Base-by-base conservation (phyloP, 345 rosid species). In the Populus davidiana region DNA sequence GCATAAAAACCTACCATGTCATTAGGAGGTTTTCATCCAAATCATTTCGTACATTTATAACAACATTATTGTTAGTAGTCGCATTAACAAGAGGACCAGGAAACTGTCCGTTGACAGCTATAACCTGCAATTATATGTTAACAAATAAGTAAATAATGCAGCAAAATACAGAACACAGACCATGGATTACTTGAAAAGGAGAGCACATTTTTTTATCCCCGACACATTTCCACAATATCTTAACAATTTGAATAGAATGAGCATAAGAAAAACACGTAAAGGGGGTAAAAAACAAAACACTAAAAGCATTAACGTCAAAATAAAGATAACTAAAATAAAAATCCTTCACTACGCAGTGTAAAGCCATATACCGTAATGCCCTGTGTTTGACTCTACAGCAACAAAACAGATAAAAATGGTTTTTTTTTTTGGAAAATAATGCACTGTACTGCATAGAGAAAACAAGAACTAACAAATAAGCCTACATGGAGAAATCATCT, bases 21-120 rank as follows among this genome's bases (percentile, higher is more conserved):
- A 95, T 64, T 20, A 95, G 90, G 56, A 95, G 87, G 77, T 87
- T 66, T 82, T 93, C 98, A 75, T 93, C 93, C 83, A 95, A 56
- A n/a, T 86, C 80, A 80, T 93, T 95, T 61, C 43, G 71, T 14
- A 95, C 94, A 49, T 91, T 92, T 61, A 93, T 79, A 77, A 83
- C 84, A 66, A 92, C 89, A 80, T 91, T 89, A 87, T 88, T 70
- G 81, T 95, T 95, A 18, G 99, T 95, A 6, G 99, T 95, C 61
- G 84, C 83, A 80, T 93, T 92, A 27, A 95, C 73, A 69, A 82
- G 54, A 65, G 96, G 92, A 35, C 96, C 97, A 41, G 99, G 98
- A 84, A 95, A 93, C 54, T 82, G 72, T 47, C 82, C 91, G 81
- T 93, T 93, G 27, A 95, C 77, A 4, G 92, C 99, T 77, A 95